Evolutionary conservation across 768 basidiomycete genomes (phyloP), one percentile per base, ranked within the genome.

Genomic region (Psilocybe cubensis): DNA sequence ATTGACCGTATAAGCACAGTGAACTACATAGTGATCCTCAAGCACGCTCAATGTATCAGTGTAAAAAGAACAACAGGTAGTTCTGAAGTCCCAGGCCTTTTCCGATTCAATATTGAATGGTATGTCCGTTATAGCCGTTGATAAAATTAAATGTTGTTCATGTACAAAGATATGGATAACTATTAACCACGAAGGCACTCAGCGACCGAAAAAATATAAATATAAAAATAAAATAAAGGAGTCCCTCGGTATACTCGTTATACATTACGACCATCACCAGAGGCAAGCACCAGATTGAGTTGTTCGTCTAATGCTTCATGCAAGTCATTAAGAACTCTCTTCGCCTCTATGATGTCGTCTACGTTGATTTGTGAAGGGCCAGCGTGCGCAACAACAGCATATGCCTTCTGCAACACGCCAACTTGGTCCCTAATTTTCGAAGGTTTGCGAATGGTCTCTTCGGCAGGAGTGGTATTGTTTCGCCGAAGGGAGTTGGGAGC

Each of bases 321-420:
- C 17, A 86, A 79, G 62, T 76, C 72, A 59, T 80, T 75, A 4
- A 80, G 76, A 27, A 84, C 61, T 31, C 64, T 71, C 17, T 77
- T 75, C 8, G 81, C 82, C 24, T 77, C 76, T 12, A 80, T 60
- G 12, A 86, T 73, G 59, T 84, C 83, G 21, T 80, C 70, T 23
- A 80, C 68, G 14, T 80, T 73, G 28, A 81, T 72, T 55, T 86
- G 83, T 18, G 83, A 83, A 7, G 70, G 76, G 8, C 76, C 76
- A 7, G 66, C 64, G 31, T 68, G 66, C 8, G 70, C 59, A 12
- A 85, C 63, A 10, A 75, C 74, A 8, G 74, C 73, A 56, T 79
- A 81, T 10, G 80, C 78, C 9, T 72, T 72, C 52, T 74, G 74
- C 23, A 84, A 63, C 4, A 72, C 76, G 2, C 77, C 76, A 18